A percentile compares a stretch with the other conserved stretches of the same genome.
Conservation (phyloP, 164 flowering plant species). For the Saururus chinensis region DNA sequence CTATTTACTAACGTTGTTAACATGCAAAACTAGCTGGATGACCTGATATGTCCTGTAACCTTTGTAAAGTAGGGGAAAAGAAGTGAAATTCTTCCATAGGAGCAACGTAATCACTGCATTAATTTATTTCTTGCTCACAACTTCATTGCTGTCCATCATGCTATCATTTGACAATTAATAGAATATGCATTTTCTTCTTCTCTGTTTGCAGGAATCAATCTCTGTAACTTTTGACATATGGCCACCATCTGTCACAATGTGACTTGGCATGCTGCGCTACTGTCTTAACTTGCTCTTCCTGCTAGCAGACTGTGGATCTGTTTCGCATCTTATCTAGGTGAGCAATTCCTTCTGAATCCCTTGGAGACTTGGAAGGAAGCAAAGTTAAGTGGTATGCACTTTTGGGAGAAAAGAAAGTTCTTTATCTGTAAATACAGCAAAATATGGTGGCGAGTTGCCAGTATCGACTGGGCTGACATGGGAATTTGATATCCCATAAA, state of each 20-base stretch:
- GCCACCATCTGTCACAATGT: background rate
- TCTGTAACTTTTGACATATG: constrained; percentile 12
- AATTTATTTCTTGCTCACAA: no score
- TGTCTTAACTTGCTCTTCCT: background rate
- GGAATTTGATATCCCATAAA: background rate
- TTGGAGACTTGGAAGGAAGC: background rate
- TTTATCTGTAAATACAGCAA: background rate
- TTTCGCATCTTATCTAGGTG: background rate
- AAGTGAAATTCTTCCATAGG: no score
- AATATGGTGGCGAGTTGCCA: background rate
- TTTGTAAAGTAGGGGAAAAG: no score
- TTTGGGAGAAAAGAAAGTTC: background rate
- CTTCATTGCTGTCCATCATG: no score
- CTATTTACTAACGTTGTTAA: no score
- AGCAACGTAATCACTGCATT: no score
- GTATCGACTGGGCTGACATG: no score
- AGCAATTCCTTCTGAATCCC: background rate
- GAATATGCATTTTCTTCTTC: background rate
- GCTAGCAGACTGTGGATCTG: no score
- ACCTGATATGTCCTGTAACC: no score
- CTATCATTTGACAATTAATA: background rate
- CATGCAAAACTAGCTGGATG: no score
- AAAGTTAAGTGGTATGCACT: background rate
- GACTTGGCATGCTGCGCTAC: background rate
- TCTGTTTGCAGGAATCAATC: constrained; percentile 19